Conservation (phyloP, 805 yeast genomes). For the Saccharomycopsis oosterbeekiorum region DNA sequence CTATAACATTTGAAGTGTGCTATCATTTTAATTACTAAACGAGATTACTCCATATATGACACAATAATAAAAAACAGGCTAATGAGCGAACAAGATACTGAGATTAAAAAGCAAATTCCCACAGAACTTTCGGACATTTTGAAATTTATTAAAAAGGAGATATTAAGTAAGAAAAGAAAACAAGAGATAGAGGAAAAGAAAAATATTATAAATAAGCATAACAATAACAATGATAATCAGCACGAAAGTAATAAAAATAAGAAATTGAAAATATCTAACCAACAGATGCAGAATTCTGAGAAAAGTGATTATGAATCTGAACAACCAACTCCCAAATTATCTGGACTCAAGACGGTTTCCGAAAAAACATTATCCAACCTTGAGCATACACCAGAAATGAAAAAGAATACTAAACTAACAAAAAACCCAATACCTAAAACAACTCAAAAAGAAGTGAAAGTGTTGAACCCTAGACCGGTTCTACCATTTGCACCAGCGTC, state of each 20-base stretch:
- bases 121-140: not conserved
- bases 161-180: not conserved
- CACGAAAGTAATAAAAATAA: not conserved
- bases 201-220: not conserved
- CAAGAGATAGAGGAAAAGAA: not conserved
- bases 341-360: not conserved
- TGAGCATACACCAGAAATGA: not conserved
- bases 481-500: slow-evolving; percentile 13
- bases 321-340: not conserved
- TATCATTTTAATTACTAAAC: too few relatives aligned
- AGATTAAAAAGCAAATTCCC: not conserved
- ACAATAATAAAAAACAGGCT: not conserved
- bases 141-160: not conserved
- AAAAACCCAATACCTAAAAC: not conserved
- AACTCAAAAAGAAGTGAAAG: not conserved
- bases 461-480: slow-evolving; percentile 1
- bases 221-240: not conserved
- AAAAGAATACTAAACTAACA: not conserved
- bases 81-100: not conserved
- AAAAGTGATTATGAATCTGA: too few relatives aligned
- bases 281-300: not conserved
- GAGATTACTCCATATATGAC: too few relatives aligned
- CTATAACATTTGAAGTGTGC: too few relatives aligned
- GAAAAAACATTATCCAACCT: not conserved
- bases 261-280: not conserved